Conservation (phyloP, 2,329 filamentous ascomycete species). For the Pseudogymnoascus sp. region DNA sequence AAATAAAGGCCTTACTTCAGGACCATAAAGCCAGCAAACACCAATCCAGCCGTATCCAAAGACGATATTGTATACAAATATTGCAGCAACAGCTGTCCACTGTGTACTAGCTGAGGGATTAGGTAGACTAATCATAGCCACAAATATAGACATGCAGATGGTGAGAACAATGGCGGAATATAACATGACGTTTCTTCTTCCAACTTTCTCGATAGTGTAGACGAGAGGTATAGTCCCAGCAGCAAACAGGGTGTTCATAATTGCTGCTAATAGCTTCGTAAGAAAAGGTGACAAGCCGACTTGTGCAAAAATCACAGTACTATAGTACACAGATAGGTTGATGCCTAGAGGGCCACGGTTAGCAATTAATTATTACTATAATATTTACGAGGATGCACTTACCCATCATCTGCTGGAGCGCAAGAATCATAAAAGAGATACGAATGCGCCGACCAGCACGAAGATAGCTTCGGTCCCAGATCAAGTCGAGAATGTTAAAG, state of each 20-base stretch:
- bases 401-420: constrained; percentile 15
- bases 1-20: constrained; percentile 19
- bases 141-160: constrained; percentile 9
- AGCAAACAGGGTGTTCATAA: constrained; percentile 24
- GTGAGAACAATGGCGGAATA: constrained; percentile 10
- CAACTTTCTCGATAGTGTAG: constrained; percentile 27
- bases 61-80: constrained; percentile 12
- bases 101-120: constrained; percentile 11
- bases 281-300: constrained; percentile 22
- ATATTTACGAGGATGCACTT: not conserved
- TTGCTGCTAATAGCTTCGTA: constrained; percentile 20
- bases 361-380: not conserved
- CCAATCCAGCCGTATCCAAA: constrained; percentile 24
- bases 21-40: constrained; percentile 29
- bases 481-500: constrained; percentile 18
- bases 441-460: constrained; percentile 30
- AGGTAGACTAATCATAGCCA: constrained; percentile 11
- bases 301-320: constrained; percentile 26
- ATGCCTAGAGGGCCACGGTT: constrained; percentile 25
- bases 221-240: constrained; percentile 22
- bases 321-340: constrained; percentile 28
- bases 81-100: constrained; percentile 13
- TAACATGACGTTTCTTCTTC: constrained; percentile 21
- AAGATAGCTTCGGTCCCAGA: constrained; percentile 30
- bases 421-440: constrained; percentile 30